These are phyloP conservation scores for Fistulinella cinereoalba DNA, from an alignment of 1,284 basidiomycete species.

Conservation along the genomic window DNA sequence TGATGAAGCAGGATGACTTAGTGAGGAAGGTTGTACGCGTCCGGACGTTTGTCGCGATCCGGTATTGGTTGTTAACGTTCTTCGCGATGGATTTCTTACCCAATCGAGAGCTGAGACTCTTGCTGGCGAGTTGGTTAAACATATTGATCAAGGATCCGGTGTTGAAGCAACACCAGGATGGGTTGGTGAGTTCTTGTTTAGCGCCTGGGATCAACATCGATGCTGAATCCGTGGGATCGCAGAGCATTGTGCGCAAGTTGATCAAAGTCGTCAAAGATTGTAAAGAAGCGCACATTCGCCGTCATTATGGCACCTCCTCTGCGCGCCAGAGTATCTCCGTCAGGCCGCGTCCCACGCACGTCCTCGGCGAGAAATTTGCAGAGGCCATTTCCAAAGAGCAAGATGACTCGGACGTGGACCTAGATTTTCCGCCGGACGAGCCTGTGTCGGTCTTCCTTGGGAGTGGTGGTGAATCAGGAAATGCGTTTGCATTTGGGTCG, in stretches of 20 bases:
- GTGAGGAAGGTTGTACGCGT: slow-evolving; percentile 76
- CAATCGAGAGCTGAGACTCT: slow-evolving; percentile 69
- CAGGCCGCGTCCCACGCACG: slow-evolving; percentile 40
- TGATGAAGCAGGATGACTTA: slow-evolving; percentile 56
- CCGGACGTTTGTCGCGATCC: slow-evolving; percentile 81
- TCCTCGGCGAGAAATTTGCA: slow-evolving; percentile 61
- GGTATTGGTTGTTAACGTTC: slow-evolving; percentile 85
- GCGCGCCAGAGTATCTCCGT: slow-evolving; percentile 33
- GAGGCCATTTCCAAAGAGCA: slow-evolving; percentile 51
- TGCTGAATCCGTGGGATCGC: slow-evolving; percentile 9
- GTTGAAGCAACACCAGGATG: slow-evolving; percentile 61
- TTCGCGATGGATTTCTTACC: slow-evolving; percentile 83
- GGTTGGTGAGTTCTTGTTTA: slow-evolving; percentile 56
- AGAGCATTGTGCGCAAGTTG: slow-evolving; percentile 77
- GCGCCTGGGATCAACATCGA: not conserved
- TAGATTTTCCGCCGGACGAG: slow-evolving; percentile 56
- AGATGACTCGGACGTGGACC: slow-evolving; percentile 67
- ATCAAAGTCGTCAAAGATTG: slow-evolving; percentile 80
- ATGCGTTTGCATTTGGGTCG: slow-evolving; percentile 30
- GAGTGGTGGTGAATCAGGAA: slow-evolving; percentile 24
- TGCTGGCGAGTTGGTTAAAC: slow-evolving; percentile 79
- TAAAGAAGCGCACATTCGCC: slow-evolving; percentile 60
- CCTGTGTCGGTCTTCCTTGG: slow-evolving; percentile 32
- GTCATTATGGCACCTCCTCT: slow-evolving; percentile 28
- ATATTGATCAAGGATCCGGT: slow-evolving; percentile 66